A percentile compares a stretch with the other conserved stretches of the same genome.
phyloP scores from a whole-genome alignment of 2,329 filamentous ascomycete genomes.

The Fusarium sp. region DNA sequence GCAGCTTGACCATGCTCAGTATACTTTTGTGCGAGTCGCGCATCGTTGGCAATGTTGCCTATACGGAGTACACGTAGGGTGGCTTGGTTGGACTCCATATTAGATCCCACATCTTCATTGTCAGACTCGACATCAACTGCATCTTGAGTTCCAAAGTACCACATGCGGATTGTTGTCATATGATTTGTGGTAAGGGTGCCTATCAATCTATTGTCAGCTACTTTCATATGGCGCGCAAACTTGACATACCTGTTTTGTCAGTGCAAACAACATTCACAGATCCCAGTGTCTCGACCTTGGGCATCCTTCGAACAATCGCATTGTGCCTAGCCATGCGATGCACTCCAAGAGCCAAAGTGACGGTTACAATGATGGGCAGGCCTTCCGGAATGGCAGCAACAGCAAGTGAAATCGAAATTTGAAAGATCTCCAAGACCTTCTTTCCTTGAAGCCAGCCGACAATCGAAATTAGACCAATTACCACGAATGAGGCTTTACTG shows the following conservation, averaged over 20 bases:
- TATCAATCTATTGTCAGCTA: constrained; percentile 49
- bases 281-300: constrained; percentile 95
- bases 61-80: constrained; percentile 86
- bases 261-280: constrained; percentile 99
- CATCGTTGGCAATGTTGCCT: constrained; percentile 97
- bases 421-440: constrained; percentile 92
- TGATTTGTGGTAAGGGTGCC: constrained; percentile 96
- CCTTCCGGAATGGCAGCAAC: constrained; percentile 97
- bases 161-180: constrained; percentile 97
- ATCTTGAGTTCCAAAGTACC: constrained; percentile 81
- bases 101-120: constrained; percentile 64
- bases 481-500: constrained; percentile 94
- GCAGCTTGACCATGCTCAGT: constrained; percentile 78
- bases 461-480: constrained; percentile 92
- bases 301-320: constrained; percentile 94
- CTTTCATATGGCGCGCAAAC: not conserved
- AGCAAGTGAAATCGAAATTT: constrained; percentile 94
- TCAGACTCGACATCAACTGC: constrained; percentile 66
- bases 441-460: constrained; percentile 93
- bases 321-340: constrained; percentile 95
- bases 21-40: constrained; percentile 78
- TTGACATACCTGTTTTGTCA: constrained; percentile 83
- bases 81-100: constrained; percentile 72
- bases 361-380: constrained; percentile 96
- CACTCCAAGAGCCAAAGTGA: constrained; percentile 93